These are phyloP conservation scores for Geoglossum cookeanum DNA, from an alignment of 2,329 filamentous ascomycete genomes.

Conservation along the genomic window DNA sequence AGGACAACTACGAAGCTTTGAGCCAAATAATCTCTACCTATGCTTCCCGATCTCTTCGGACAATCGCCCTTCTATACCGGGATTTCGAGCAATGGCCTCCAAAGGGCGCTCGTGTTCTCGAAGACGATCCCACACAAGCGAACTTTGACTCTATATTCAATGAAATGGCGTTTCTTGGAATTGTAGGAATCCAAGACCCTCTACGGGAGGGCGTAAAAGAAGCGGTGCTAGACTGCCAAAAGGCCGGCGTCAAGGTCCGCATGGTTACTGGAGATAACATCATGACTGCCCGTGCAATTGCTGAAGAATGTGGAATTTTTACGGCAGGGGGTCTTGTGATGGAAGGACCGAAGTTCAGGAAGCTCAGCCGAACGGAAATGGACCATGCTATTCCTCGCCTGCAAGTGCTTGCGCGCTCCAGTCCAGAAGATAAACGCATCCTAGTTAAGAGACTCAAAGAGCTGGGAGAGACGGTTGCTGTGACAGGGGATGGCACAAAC, in stretches of 20 bases:
- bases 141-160: conserved; percentile 49
- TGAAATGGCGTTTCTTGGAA: conserved; percentile 52
- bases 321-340: conserved; percentile 23
- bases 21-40: conserved; percentile 55
- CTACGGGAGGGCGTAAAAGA: conserved; percentile 47
- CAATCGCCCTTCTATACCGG: conserved; percentile 66
- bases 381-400: conserved; percentile 39
- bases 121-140: conserved; percentile 42
- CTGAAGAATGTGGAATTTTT: conserved; percentile 38
- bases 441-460: conserved; percentile 45
- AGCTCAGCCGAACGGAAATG: conserved; percentile 26
- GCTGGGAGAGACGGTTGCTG: conserved; percentile 46
- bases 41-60: conserved; percentile 60
- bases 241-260: conserved; percentile 50
- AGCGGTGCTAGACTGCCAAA: conserved; percentile 46
- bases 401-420: conserved; percentile 48
- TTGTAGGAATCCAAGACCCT: conserved; percentile 60
- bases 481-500: conserved; percentile 48
- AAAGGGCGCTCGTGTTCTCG: conserved; percentile 33
- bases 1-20: conserved; percentile 38
- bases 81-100: conserved; percentile 77
- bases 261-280: conserved; percentile 62
- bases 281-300: conserved; percentile 53
- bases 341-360: conserved; percentile 26
- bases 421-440: conserved; percentile 48